Conservation (phyloP, 768 basidiomycete genomes). For the Phylloporus scabripes region DNA sequence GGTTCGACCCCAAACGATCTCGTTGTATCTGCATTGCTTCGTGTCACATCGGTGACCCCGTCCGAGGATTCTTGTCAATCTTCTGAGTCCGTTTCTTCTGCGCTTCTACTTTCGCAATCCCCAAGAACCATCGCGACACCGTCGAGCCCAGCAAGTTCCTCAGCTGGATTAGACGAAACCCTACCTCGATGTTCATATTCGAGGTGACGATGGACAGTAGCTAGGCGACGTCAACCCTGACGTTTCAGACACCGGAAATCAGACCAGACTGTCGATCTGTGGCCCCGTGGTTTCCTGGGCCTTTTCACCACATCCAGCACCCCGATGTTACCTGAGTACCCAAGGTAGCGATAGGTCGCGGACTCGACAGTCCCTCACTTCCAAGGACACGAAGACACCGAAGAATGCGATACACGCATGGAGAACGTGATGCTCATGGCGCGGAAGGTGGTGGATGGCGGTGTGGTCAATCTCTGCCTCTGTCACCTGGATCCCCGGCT, state of each 20-base stretch:
- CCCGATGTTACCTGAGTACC: neutral
- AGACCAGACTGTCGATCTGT: neutral
- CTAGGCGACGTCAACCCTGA: neutral
- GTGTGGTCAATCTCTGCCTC: neutral
- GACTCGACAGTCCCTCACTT: neutral
- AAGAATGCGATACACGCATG: neutral
- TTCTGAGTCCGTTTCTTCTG: neutral
- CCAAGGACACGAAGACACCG: neutral
- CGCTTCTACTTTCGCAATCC: neutral
- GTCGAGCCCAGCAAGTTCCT: neutral
- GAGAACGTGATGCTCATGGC: slow-evolving; percentile 2
- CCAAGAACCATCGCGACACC: neutral
- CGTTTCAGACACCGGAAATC: neutral
- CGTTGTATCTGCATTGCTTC: neutral
- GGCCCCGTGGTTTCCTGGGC: no score
- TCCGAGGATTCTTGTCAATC: neutral
- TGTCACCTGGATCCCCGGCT: neutral
- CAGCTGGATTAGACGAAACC: neutral
- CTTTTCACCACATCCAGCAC: neutral
- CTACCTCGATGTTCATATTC: neutral
- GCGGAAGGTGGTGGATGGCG: neutral
- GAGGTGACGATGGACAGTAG: neutral
- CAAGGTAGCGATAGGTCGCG: neutral
- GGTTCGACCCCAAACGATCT: neutral
- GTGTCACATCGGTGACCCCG: no score